Base-by-base conservation (phyloP, 768 basidiomycete species). In the Glaciozyma martinii region DNA sequence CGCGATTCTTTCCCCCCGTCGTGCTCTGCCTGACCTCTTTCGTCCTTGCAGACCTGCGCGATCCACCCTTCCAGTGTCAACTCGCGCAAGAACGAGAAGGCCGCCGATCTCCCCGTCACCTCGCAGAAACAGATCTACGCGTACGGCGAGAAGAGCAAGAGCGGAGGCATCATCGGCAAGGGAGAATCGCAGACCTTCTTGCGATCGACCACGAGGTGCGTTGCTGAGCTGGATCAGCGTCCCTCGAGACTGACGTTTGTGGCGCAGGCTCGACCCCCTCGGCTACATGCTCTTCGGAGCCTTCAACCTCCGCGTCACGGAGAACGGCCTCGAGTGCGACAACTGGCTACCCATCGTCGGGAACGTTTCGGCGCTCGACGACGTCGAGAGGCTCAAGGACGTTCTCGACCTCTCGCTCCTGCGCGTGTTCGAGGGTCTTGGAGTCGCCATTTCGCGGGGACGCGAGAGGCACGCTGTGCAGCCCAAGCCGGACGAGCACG, bases 261-360 rank as follows among this genome's bases (percentile, higher is more conserved):
- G 15, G 10, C 32, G 13, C 1, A 85, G 85, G 53, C 78, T 97
- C 30, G 90, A 94, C 74, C 88, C 88, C 13, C 80, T 97, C 80
- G 86, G 86, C 7, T 94, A 92, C 75, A 81, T 94, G 76, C 80
- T 97, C 16, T 94, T 97, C 71, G 93, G 92, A 9, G 91, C 90
- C 0, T 84, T 89, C 75, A 82, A 85, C 57, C 81, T 92, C 37
- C 77, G 83, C 65, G 84, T 87, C 49, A 83, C 83, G 0, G 82
- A 84, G 46, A 81, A 82, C 23, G 89, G 90, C 9, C 75, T 97
- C 57, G 85, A 87, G 72, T 92, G 90, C 73, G 93, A 97, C 73
- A 84, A 83, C 52, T 97, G 93, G 92, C 78, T 97, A 16, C 89
- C 91, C 27, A 81, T 93, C 54, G 80, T 86, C 44, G 88, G 88